A percentile compares a stretch with the other conserved stretches of the same genome.
Conservation (phyloP, 352 stramenopile species). For the Globisporangium spinosum region DNA sequence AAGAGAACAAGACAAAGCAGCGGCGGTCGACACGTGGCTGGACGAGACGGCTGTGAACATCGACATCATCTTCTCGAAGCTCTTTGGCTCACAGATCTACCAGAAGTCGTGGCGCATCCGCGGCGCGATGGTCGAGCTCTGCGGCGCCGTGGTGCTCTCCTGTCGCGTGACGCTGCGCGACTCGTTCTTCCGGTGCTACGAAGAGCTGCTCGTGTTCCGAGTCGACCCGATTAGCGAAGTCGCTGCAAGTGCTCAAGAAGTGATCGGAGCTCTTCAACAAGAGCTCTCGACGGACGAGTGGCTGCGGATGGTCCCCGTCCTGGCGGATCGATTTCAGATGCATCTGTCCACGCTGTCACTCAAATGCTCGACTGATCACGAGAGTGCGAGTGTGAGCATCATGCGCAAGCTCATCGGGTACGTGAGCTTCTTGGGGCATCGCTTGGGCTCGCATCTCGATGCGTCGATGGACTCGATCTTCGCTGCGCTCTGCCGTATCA, state of each 20-base stretch:
- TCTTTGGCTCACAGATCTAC: constrained; percentile 41
- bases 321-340: constrained; percentile 66
- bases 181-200: constrained; percentile 74
- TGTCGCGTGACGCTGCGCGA: constrained; percentile 44
- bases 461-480: constrained; percentile 45
- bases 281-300: constrained; percentile 44
- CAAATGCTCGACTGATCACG: constrained; percentile 56
- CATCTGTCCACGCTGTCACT: constrained; percentile 66
- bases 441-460: constrained; percentile 47
- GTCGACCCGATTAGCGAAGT: constrained; percentile 47
- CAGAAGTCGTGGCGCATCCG: constrained; percentile 63
- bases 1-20: neutral
- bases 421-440: constrained; percentile 38
- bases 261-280: constrained; percentile 21
- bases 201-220: constrained; percentile 71
- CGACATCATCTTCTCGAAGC: constrained; percentile 52
- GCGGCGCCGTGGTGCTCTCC: constrained; percentile 43
- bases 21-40: constrained; percentile 43
- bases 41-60: constrained; percentile 51
- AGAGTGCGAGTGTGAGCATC: constrained; percentile 47
- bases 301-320: constrained; percentile 51
- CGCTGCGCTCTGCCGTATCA: constrained; percentile 38
- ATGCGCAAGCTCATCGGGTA: constrained; percentile 76
- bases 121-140: constrained; percentile 56
- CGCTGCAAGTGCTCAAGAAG: constrained; percentile 10